Evolutionary conservation across 129 eudicot species (phyloP).

Genomic region (Cynara cardunculus): DNA sequence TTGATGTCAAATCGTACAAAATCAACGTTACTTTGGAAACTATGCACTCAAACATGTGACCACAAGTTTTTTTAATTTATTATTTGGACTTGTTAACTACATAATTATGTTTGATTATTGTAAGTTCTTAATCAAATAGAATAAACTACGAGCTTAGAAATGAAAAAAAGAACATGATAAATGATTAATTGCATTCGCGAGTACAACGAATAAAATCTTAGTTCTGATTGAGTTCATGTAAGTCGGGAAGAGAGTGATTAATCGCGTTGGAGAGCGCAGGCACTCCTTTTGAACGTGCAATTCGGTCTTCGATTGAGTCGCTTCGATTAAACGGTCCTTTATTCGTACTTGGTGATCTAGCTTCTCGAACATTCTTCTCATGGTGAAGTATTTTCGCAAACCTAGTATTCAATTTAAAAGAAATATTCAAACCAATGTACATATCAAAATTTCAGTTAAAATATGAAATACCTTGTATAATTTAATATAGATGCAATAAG

Average conservation of each 20-base stretch:
- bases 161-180: not conserved
- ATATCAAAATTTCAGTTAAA: not conserved
- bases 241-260: slow-evolving; percentile 20
- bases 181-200: not conserved
- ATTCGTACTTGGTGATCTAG: slow-evolving; percentile 20
- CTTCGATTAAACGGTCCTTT: not conserved
- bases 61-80: too few species aligned
- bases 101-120: not conserved
- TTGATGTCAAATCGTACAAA: too few species aligned
- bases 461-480: not conserved
- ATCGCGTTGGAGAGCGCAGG: not conserved
- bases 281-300: not conserved
- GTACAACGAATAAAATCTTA: not conserved
- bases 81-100: not conserved
- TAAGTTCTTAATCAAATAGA: not conserved
- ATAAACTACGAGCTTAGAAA: not conserved
- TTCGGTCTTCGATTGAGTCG: not conserved
- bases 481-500: not conserved
- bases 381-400: slow-evolving; percentile 46
- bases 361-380: slow-evolving; percentile 33
- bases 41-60: too few species aligned
- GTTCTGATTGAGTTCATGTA: slow-evolving; percentile 15
- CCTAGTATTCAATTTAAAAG: slow-evolving; percentile 8
- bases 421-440: not conserved
- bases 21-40: too few species aligned